phyloP scores from a whole-genome alignment of 371 early-diverging fungal species.

The Dichotomocladium elegans region DNA sequence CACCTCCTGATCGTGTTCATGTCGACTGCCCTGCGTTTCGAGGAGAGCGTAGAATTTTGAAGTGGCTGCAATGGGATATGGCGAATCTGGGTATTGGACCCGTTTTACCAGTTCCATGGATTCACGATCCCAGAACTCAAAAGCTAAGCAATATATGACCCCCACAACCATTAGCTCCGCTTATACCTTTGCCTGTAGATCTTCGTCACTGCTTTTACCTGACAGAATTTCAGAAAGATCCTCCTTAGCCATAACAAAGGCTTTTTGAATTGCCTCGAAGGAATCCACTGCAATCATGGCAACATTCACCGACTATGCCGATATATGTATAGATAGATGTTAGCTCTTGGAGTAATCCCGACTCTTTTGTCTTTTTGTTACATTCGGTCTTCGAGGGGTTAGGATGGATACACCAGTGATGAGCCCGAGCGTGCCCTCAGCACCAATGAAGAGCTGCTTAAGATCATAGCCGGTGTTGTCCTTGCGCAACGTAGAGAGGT shows the following conservation, averaged over 20 bases:
- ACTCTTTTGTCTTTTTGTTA: background rate
- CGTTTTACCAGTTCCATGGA: constrained; percentile 50
- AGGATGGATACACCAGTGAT: constrained; percentile 77
- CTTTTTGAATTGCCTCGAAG: constrained; percentile 38
- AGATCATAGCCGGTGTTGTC: constrained; percentile 86
- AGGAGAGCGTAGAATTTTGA: constrained; percentile 69
- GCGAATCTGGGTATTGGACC: constrained; percentile 32
- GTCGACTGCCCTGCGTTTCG: constrained; percentile 76
- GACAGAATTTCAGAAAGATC: constrained; percentile 47
- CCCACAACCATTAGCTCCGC: background rate
- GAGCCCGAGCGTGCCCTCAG: constrained; percentile 85
- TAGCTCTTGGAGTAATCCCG: background rate
- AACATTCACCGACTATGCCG: constrained; percentile 31
- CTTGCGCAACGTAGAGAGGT: constrained; percentile 76
- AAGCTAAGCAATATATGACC: constrained; percentile 50
- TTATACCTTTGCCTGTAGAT: background rate
- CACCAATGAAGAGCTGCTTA: constrained; percentile 87
- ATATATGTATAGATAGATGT: no score
- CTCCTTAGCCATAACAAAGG: constrained; percentile 41
- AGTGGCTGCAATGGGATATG: constrained; percentile 15
- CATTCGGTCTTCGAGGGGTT: constrained; percentile 40
- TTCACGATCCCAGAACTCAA: constrained; percentile 79
- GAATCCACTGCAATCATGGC: constrained; percentile 37
- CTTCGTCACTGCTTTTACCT: constrained; percentile 15
- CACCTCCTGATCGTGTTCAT: constrained; percentile 73